Percentiles rank a stretch among this genome's conserved stretches.
Evolutionary conservation across 306 rosid genomes (phyloP).

Genomic region (Quercus dentata): DNA sequence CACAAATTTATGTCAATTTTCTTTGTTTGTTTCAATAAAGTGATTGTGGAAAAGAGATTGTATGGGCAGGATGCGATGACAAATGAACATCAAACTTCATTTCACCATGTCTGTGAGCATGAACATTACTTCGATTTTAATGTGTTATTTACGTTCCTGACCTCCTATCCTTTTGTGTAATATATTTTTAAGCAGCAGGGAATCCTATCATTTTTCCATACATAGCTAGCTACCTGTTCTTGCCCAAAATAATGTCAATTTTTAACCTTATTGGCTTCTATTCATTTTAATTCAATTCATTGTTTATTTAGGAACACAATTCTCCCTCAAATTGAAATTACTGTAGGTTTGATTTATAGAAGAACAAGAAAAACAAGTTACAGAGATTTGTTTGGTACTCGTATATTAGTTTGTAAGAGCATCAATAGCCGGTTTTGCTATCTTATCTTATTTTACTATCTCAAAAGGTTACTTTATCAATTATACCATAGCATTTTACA

Average conservation of each 20-base stretch:
- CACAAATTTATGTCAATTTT: slow-evolving; percentile 5
- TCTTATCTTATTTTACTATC: too few species aligned
- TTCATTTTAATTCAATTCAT: neutral
- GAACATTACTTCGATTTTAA: neutral
- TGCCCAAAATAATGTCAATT: too few species aligned
- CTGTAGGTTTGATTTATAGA: neutral
- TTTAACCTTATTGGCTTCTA: neutral
- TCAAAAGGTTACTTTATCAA: too few species aligned
- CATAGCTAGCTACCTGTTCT: too few species aligned
- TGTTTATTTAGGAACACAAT: neutral
- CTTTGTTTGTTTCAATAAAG: slow-evolving; percentile 26
- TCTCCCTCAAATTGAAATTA: neutral
- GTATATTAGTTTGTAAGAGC: neutral
- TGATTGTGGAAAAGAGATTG: slow-evolving; percentile 17
- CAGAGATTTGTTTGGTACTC: neutral
- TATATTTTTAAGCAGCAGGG: too few species aligned
- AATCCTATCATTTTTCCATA: too few species aligned
- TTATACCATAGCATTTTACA: too few species aligned
- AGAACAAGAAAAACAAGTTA: neutral
- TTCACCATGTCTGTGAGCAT: neutral
- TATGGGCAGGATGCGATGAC: neutral
- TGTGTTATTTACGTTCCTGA: neutral
- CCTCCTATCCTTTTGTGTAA: neutral
- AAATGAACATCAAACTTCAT: neutral
- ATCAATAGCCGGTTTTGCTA: too few species aligned